Evolutionary conservation across 169 alveolate species (phyloP).

Genomic region (Perkinsus marinus): DNA sequence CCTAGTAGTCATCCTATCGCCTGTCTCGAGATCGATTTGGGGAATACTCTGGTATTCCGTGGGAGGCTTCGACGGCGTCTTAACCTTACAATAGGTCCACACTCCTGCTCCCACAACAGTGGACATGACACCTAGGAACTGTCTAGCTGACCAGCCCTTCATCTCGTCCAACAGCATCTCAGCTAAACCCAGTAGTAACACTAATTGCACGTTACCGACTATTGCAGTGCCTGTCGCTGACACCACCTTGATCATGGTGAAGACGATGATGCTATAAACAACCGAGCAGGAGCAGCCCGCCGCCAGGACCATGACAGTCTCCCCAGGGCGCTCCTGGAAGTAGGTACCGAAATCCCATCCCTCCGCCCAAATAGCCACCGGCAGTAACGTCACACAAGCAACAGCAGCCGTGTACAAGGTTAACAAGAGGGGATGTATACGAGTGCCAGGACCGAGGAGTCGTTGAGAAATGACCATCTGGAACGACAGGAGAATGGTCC

Average conservation of each 20-base stretch:
- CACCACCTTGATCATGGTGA: neutral
- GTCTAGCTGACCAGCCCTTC: neutral
- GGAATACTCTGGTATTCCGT: neutral
- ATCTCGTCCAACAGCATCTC: neutral
- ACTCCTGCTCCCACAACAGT: neutral
- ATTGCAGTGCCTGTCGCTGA: neutral
- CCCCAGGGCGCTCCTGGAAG: neutral
- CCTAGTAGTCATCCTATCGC: neutral
- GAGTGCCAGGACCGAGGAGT: neutral
- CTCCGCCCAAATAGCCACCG: neutral
- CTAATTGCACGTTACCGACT: neutral
- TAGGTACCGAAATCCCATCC: neutral
- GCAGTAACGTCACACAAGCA: neutral
- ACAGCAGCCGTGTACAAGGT: neutral
- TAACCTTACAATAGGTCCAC: neutral
- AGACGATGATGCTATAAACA: neutral
- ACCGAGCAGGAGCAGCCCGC: neutral
- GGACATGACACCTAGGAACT: neutral
- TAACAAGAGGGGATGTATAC: neutral
- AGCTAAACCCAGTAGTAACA: neutral
- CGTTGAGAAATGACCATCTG: neutral
- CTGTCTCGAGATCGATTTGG: neutral
- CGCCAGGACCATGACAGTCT: neutral
- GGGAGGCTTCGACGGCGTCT: neutral
- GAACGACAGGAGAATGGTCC: neutral